Evolutionary conservation across 306 rosid genomes (phyloP).

Genomic region (Purshia tridentata): DNA sequence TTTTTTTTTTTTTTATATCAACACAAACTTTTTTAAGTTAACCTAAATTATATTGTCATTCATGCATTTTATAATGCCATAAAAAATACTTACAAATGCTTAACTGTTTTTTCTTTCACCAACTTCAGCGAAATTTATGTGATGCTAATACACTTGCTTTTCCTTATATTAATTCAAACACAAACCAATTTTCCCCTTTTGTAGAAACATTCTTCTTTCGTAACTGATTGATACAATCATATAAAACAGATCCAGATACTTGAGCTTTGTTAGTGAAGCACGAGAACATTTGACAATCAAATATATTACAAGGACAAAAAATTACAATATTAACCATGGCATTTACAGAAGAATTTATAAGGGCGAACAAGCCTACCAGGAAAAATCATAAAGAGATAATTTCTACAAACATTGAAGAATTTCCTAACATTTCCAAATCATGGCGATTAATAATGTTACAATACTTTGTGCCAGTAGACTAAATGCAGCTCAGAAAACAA

Average conservation of each 20-base stretch:
- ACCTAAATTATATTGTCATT: background rate
- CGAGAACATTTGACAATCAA: background rate
- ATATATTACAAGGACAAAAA: background rate
- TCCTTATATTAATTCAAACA: background rate
- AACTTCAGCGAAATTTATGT: background rate
- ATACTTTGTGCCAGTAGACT: background rate
- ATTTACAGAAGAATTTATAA: background rate
- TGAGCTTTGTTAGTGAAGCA: background rate
- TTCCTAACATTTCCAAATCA: background rate
- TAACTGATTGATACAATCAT: background rate
- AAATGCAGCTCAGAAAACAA: background rate
- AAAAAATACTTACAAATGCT: background rate
- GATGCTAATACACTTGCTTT: background rate
- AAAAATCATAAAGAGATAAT: background rate
- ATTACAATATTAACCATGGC: background rate
- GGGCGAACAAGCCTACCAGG: background rate
- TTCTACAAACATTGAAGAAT: background rate
- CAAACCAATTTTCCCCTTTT: background rate
- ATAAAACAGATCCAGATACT: background rate
- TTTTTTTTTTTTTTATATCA: background rate
- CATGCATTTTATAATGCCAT: background rate
- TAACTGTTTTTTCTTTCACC: background rate
- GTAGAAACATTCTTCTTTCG: background rate
- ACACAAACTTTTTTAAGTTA: background rate
- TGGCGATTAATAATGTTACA: background rate